Evolutionary conservation across 208 protist species (phyloP), one percentile per base, ranked within the genome.

Genomic region (Blastocrithidia nonstop): DNA sequence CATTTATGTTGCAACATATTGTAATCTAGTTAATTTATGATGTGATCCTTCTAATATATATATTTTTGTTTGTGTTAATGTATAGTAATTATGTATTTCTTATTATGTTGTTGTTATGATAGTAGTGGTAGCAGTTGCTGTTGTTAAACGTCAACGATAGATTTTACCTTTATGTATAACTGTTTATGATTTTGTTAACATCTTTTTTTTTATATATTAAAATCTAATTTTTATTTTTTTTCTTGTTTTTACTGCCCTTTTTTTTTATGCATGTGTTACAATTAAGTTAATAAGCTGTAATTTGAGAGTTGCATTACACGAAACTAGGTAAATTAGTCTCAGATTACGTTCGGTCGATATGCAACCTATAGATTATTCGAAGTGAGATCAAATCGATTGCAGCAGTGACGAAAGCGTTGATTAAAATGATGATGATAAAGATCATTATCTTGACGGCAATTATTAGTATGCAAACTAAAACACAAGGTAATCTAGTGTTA

Each of bases 321-420:
- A 39, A 39, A 4, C 35, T 35, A 35, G 29, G 15, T 13, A 13
- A 16, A 35, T 16, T 35, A 35, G 15, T 35, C 13, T 16, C 29
- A 16, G 13, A n/a, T 35, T 35, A 35, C 29, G 15, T 13, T 35
- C 13, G n/a, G n/a, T n/a, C n/a, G n/a, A n/a, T n/a, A 66, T 66
- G 59, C 21, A 60, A 1, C 67, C 70, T 1, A 84, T 89, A 39
- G 79, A 89, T 42, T 89, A 89, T 61, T 85, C 74, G 3, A 89
- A 85, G 40, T 89, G 79, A 75, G 74, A 89, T 32, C 65, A 59
- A 33, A 36, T 88, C 6, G 49, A 57, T n/a, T 46, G 28, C 21
- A 6, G 17, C 16, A 24, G 20, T 16, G 7, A 47, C 25, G 37
- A 21, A 11, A 43, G 53, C 20, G 9, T 3, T 1, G 24, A 27